Base-by-base conservation (phyloP, 1,284 basidiomycete genomes). In the Cutaneotrichosporon cyanovorans region DNA sequence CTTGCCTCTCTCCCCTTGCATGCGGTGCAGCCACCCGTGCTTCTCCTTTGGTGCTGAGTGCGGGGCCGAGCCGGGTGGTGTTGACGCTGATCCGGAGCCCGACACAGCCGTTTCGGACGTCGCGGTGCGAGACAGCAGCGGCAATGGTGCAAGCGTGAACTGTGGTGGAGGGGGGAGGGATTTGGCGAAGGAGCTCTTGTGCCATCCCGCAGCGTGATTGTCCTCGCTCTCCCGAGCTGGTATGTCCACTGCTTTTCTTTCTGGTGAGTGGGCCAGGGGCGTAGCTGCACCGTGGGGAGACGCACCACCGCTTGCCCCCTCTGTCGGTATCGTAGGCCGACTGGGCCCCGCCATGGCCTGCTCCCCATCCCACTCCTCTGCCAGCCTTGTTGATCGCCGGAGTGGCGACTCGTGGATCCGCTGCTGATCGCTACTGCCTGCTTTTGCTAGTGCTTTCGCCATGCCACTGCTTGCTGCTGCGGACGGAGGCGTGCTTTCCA, bases 331-430 rank as follows among this genome's bases (percentile, higher is more conserved):
- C 8, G 34, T 16, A 4, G 41, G 38, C 35, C 20, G 35, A 31
- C 35, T 37, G 15, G 10, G 35, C 5, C 36, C 34, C 19, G 32
- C 22, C 14, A 7, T 23, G 32, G 19, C 32, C 15, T 33, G 35
- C 8, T 34, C 14, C 3, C 11, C 11, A 23, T 37, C 35, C 10
- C 36, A 18, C 12, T 19, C 21, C 42, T 44, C 23, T 10, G 6
- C 23, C 5, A 44, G 34, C 3, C 22, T 44, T 11, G 35, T 44
- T 8, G 42, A 20, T 12, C 34, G 23, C 14, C 35, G 22, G 15
- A 37, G 22, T 11, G 35, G 42, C 18, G 42, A 37, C 42, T 44
- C 42, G 34, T 25, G 25, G 28, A 44, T 23, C 8, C 14, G 18
- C 15, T 25, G 21, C 12, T 25, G 20, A 15, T 31, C 9, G 15